Base-by-base conservation (phyloP, 345 rosid species). In the Syzygium jambos region DNA sequence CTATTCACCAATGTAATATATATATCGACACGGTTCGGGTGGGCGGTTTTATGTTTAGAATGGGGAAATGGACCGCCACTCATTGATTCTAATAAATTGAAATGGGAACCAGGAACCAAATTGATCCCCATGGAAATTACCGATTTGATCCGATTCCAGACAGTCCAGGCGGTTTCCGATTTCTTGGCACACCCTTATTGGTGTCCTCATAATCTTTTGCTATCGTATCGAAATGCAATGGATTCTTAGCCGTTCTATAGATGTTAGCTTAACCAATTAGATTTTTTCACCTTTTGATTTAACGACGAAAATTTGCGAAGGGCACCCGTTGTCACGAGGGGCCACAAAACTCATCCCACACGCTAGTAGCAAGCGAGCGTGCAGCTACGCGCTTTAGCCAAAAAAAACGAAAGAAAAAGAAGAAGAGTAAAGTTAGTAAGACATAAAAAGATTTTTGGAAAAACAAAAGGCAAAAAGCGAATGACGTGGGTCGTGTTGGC, bases 161-260 rank as follows among this genome's bases (percentile, higher is more conserved):
- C 4, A 1, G 4, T 54, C 6, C 21, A 1, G 7, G 57, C 1
- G 0, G 10, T 19, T 54, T 1, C 21, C 0, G 9, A 19, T 54
- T 19, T 9, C 10, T 19, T 54, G 19, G 57, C 57, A 54, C 23
- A 43, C 46, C 46, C 7, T 43, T 43, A 43, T 7, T 43, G 1
- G 1, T 59, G 13, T 27, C 1, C 4, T 59, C 68, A 12, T 59
- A 59, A 27, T 59, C 68, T 59, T 59, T 59, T 1, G 0, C 2
- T 13, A 1, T 59, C 12, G 12, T 1, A 59, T 25, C 27, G 68
- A 59, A 59, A 27, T 0, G 17, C 68, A 27, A 27, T 11, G 30
- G 29, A 27, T 27, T 59, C 15, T 59, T 59, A 3, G 16, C 4
- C 17, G 0, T n/a, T 61, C 34, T 12, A n/a, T 0, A 2, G 2